phyloP scores from a whole-genome alignment of 2,329 filamentous ascomycete species.

The Claviceps fusiformis region DNA sequence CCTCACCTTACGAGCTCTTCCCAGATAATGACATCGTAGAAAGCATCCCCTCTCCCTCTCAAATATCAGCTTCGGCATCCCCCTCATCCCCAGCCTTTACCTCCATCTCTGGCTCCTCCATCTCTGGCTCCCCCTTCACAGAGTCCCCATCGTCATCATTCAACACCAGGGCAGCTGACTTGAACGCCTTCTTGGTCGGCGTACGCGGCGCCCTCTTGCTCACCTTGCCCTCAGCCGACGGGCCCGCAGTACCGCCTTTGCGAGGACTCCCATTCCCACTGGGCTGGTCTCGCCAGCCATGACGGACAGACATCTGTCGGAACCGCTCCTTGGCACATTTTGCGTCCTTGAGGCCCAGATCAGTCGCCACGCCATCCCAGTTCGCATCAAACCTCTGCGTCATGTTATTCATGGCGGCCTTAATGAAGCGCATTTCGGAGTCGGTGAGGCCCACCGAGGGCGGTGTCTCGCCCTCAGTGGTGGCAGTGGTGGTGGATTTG shows the following conservation, averaged over 20 bases:
- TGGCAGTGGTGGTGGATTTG: background rate
- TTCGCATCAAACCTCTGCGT: slow-evolving; percentile 26
- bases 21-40: background rate
- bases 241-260: slow-evolving; percentile 13
- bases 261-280: slow-evolving; percentile 11
- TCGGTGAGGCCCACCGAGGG: slow-evolving; percentile 16
- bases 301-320: slow-evolving; percentile 25
- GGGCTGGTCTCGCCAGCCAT: slow-evolving; percentile 22
- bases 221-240: slow-evolving; percentile 14
- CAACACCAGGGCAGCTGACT: slow-evolving; percentile 6
- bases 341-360: slow-evolving; percentile 24
- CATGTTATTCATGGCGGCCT: slow-evolving; percentile 29
- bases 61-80: background rate
- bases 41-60: background rate
- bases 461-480: slow-evolving; percentile 7
- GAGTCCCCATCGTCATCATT: slow-evolving; percentile 6
- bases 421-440: slow-evolving; percentile 25
- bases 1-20: too few relatives aligned
- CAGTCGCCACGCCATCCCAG: slow-evolving; percentile 24
- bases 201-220: slow-evolving; percentile 18
- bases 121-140: slow-evolving; percentile 5
- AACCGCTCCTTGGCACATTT: slow-evolving; percentile 29
- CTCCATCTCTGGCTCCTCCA: slow-evolving; percentile 7
- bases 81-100: slow-evolving; percentile 3
- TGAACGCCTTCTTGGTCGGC: slow-evolving; percentile 18